Percentiles rank a stretch among this genome's conserved stretches.
These are phyloP conservation scores for Saturnispora dispora DNA, from an alignment of 805 yeast genomes.

Conservation along the genomic window DNA sequence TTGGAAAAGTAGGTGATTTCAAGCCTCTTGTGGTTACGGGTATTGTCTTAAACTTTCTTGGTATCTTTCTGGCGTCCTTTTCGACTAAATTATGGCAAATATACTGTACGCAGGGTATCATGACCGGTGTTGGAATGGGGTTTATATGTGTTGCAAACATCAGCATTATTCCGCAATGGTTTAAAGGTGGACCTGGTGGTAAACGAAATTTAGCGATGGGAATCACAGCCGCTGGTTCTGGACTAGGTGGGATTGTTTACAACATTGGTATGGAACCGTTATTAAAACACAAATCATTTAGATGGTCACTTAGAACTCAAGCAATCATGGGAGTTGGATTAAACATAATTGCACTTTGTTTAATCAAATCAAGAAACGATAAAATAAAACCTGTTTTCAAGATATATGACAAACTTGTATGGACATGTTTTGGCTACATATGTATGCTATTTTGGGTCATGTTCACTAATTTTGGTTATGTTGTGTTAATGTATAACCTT, in stretches of 20 bases:
- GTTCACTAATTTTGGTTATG: constrained; percentile 51
- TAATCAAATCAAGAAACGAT: constrained; percentile 31
- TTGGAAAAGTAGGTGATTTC: constrained; percentile 23
- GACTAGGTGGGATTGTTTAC: constrained; percentile 42
- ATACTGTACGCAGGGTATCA: constrained; percentile 57
- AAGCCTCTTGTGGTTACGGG: constrained; percentile 39
- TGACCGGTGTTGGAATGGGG: constrained; percentile 52
- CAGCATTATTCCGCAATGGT: constrained; percentile 61
- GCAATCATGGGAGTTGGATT: constrained; percentile 31
- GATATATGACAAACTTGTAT: constrained; percentile 34
- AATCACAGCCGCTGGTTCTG: constrained; percentile 41
- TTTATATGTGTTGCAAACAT: constrained; percentile 50
- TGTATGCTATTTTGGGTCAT: constrained; percentile 31
- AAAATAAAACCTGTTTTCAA: constrained; percentile 29
- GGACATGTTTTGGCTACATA: constrained; percentile 29
- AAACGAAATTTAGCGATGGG: constrained; percentile 47
- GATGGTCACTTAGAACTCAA: constrained; percentile 45
- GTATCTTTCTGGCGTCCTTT: constrained; percentile 51
- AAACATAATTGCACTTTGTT: constrained; percentile 25
- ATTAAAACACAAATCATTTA: constrained; percentile 28
- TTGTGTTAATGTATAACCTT: constrained; percentile 46
- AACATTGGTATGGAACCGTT: constrained; percentile 40
- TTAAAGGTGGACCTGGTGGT: constrained; percentile 31
- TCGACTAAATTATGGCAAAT: constrained; percentile 54
- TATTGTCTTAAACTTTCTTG: constrained; percentile 39